Conservation (phyloP, 176 grass and related monocot species). For the Aegilops longissima region DNA sequence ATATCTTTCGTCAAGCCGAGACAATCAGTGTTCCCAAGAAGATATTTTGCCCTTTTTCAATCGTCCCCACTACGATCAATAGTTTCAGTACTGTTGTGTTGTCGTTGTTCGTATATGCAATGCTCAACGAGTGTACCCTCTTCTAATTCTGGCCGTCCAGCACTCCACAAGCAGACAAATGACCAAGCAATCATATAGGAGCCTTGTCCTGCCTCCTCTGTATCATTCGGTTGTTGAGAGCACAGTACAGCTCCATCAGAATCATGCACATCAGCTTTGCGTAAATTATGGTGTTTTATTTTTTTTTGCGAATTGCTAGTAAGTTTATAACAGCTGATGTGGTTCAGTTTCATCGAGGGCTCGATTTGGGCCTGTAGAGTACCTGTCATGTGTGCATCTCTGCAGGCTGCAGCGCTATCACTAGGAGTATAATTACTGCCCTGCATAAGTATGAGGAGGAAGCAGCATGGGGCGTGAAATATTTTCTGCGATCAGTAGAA, state of each 20-base stretch:
- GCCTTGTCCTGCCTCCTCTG: background rate
- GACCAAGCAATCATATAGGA: background rate
- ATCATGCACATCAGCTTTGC: background rate
- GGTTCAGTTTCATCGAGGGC: background rate
- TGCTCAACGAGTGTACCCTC: background rate
- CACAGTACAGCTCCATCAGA: background rate
- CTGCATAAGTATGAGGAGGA: background rate
- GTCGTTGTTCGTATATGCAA: background rate
- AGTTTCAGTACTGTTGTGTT: background rate
- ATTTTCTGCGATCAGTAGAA: background rate
- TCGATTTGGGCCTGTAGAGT: background rate
- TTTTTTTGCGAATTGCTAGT: too few species aligned
- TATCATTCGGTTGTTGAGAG: background rate
- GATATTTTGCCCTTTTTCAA: background rate
- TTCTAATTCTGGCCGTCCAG: conserved; percentile 1
- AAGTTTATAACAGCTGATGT: background rate
- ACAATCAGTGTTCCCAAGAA: background rate
- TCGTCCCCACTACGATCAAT: background rate
- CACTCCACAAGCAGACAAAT: background rate
- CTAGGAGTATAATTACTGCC: background rate
- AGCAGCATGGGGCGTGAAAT: background rate
- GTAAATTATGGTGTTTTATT: too few species aligned
- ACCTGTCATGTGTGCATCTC: background rate
- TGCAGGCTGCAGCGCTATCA: background rate
- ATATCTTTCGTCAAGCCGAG: background rate